A percentile compares a stretch with the other conserved stretches of the same genome.
Evolutionary conservation across 2,329 filamentous ascomycete species (phyloP).

Genomic region (Aspergillus intermedius): DNA sequence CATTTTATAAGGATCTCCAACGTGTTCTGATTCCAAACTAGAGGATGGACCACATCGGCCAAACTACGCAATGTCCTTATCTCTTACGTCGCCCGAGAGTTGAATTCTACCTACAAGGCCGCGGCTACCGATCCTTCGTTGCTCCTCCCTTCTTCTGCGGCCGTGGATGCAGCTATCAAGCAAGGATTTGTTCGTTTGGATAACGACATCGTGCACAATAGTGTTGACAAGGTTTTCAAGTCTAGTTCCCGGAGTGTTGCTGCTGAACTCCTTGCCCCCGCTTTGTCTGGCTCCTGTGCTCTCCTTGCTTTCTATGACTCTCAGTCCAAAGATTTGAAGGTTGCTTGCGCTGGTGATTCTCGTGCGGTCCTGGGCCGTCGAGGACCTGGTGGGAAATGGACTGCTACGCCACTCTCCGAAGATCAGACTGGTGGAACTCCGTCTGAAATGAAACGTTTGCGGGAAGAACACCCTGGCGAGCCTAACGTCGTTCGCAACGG

Average conservation of each 20-base stretch:
- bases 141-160: conserved; percentile 64
- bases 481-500: conserved; percentile 81
- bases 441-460: conserved; percentile 74
- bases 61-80: conserved; percentile 91
- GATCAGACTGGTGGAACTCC: conserved; percentile 91
- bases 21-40: conserved; percentile 32
- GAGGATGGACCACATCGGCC: conserved; percentile 95
- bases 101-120: conserved; percentile 85
- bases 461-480: conserved; percentile 81
- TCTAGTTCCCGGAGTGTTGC: conserved; percentile 83
- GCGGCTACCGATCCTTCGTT: conserved; percentile 53
- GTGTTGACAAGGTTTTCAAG: conserved; percentile 84
- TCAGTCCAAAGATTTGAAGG: conserved; percentile 75
- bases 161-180: conserved; percentile 88
- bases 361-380: conserved; percentile 83
- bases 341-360: conserved; percentile 95
- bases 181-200: conserved; percentile 81
- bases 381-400: conserved; percentile 77
- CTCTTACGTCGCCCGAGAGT: conserved; percentile 82
- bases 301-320: conserved; percentile 95
- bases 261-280: conserved; percentile 84
- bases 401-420: conserved; percentile 77
- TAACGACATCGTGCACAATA: conserved; percentile 89
- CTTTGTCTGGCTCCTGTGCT: conserved; percentile 93
- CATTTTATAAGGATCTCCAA: neutral